Percentiles rank a stretch among this genome's conserved stretches.
Evolutionary conservation across 176 grass and related monocot genomes (phyloP).

Genomic region (Panicum miliaceum): DNA sequence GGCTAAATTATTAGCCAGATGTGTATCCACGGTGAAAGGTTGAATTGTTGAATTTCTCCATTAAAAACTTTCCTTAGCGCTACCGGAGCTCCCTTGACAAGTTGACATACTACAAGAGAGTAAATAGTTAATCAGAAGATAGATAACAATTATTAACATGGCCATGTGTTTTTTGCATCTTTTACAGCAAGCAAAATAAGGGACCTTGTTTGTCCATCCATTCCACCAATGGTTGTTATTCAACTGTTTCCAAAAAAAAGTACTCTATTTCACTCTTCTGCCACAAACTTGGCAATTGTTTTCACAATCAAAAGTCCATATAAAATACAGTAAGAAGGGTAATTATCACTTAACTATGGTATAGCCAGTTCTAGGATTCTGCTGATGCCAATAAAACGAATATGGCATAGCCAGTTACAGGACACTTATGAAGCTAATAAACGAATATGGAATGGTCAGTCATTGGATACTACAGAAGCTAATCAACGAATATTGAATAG

Average conservation of each 20-base stretch:
- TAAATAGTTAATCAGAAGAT: slow-evolving; percentile 16
- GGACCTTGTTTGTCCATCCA: slow-evolving; percentile 9
- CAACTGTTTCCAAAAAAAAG: neutral
- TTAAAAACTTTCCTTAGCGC: neutral
- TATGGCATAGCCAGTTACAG: neutral
- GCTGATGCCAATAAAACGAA: neutral
- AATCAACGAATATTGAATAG: neutral
- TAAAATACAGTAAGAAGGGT: neutral
- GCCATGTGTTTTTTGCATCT: neutral
- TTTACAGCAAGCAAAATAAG: neutral
- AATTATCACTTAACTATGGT: neutral
- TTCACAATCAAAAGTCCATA: neutral
- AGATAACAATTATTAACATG: neutral
- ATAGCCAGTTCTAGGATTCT: neutral
- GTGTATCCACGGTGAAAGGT: neutral
- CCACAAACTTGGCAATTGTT: neutral
- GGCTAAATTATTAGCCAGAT: neutral
- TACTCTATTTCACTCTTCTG: neutral
- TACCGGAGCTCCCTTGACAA: neutral
- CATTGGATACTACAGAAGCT: neutral
- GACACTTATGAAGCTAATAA: slow-evolving; percentile 1
- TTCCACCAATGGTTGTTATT: slow-evolving; percentile 7
- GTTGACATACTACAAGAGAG: neutral
- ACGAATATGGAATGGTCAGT: neutral
- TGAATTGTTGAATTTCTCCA: slow-evolving; percentile 5